phyloP scores from a whole-genome alignment of 192 early-diverging fungal genomes.

The Globomyces pollinis-pini region DNA sequence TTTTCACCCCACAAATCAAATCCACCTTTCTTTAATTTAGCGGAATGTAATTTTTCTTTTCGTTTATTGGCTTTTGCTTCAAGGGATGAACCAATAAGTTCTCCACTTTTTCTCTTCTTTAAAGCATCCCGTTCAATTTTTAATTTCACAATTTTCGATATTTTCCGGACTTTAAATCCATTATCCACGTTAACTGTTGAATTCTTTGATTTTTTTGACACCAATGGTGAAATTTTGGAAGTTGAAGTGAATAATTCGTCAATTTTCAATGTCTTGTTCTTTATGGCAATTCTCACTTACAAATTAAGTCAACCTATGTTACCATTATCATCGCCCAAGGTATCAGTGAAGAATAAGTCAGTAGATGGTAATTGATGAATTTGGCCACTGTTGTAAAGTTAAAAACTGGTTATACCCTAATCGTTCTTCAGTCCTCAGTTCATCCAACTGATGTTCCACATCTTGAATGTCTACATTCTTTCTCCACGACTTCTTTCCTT shows the following conservation, averaged over 20 bases:
- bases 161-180: slow-evolving; percentile 24
- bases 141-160: slow-evolving; percentile 32
- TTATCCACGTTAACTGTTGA: slow-evolving; percentile 19
- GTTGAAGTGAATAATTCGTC: slow-evolving; percentile 77
- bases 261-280: slow-evolving; percentile 49
- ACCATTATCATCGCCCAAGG: slow-evolving; percentile 50
- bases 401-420: slow-evolving; percentile 50
- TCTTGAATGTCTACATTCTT: background rate
- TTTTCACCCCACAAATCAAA: slow-evolving; percentile 60
- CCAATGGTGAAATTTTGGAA: slow-evolving; percentile 49
- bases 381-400: slow-evolving; percentile 44
- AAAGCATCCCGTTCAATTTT: slow-evolving; percentile 38
- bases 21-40: slow-evolving; percentile 31
- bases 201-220: slow-evolving; percentile 15
- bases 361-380: slow-evolving; percentile 38
- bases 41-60: slow-evolving; percentile 17
- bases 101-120: slow-evolving; percentile 25
- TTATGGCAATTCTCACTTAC: slow-evolving; percentile 6
- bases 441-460: slow-evolving; percentile 59
- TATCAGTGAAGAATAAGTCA: slow-evolving; percentile 66
- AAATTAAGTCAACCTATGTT: background rate
- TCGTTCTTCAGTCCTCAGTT: slow-evolving; percentile 60
- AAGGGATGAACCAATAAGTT: slow-evolving; percentile 4
- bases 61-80: slow-evolving; percentile 16
- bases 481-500: slow-evolving; percentile 6